Percentiles rank a stretch among this genome's conserved stretches.
These are phyloP conservation scores for Phialophora chinensis DNA, from an alignment of 2,329 filamentous ascomycete species.

Conservation along the genomic window DNA sequence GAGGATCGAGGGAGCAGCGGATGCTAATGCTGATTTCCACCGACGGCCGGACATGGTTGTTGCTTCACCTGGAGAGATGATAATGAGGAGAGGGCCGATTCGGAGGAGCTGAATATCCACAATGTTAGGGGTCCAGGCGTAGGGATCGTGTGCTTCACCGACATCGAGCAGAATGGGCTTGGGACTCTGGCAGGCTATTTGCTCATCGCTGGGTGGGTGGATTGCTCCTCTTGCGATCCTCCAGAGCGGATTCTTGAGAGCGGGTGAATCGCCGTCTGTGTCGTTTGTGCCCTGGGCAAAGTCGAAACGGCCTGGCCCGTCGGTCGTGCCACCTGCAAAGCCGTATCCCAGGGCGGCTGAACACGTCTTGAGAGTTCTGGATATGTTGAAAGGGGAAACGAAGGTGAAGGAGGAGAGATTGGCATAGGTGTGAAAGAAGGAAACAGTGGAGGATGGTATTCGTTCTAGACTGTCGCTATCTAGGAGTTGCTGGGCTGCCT, in stretches of 20 bases:
- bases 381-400: conserved; percentile 71
- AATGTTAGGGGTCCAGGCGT: conserved; percentile 88
- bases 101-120: conserved; percentile 87
- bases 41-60: conserved; percentile 91
- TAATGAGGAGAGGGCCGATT: conserved; percentile 81
- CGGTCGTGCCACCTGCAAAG: conserved; percentile 90
- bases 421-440: conserved; percentile 83
- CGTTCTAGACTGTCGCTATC: conserved; percentile 56
- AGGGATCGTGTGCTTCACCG: conserved; percentile 77
- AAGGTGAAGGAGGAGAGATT: conserved; percentile 81
- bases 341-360: conserved; percentile 88
- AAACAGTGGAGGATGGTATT: conserved; percentile 69
- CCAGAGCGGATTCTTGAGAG: conserved; percentile 78
- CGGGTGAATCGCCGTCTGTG: conserved; percentile 70
- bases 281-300: conserved; percentile 72
- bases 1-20: conserved; percentile 59
- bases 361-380: conserved; percentile 68
- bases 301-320: conserved; percentile 89
- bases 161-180: conserved; percentile 91
- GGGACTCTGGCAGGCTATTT: conserved; percentile 75
- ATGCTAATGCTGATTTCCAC: conserved; percentile 75
- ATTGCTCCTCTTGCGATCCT: conserved; percentile 73
- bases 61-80: conserved; percentile 84
- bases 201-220: conserved; percentile 71
- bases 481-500: conserved; percentile 59